Base-by-base conservation (phyloP, 768 basidiomycete genomes). In the Clitopilus hobsonii region DNA sequence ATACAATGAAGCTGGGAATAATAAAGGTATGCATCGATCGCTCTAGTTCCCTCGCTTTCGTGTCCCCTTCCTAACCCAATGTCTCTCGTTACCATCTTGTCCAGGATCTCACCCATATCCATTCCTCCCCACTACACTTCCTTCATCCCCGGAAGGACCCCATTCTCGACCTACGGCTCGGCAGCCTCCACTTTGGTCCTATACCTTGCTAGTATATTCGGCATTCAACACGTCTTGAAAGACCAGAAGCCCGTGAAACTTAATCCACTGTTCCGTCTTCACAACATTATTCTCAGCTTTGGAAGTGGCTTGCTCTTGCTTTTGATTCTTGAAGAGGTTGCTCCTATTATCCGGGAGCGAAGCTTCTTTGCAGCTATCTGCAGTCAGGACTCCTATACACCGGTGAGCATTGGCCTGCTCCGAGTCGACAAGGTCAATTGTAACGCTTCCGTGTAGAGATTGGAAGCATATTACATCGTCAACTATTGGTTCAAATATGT, bases 401-500 rank as follows among this genome's bases (percentile, higher is more conserved):
- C 86, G 59, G 95, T 96, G 63, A 45, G 32, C 13, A 11, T 36
- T n/a, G 32, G 8, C n/a, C 3, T 36, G 13, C n/a, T 36, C 32
- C 2, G 2, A 3, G 10, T 36, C 13, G 13, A 4, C 8, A 36
- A 10, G 10, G 10, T 36, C 4, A 11, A 14, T 11, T 14, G 13
- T 36, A 4, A 2, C 13, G n/a, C 10, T 25, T 27, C 29, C 24
- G 11, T n/a, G 11, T 64, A 97, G 94, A 83, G 82, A 68, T 78
- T 98, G 69, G 90, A 98, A 74, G 88, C 94, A 65, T 98, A 91
- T 77, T 98, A 99, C 77, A 94, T 98, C 79, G 79, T 98, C 78
- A 99, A 99, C 78, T 99, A 98, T 76, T 94, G 87, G 73, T 91
- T 97, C 84, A 98, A 98, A 70, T 98, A 98, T 71, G 74, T 97